phyloP scores from a whole-genome alignment of 495 filamentous ascomycete genomes.

The Podospora fimiseda region DNA sequence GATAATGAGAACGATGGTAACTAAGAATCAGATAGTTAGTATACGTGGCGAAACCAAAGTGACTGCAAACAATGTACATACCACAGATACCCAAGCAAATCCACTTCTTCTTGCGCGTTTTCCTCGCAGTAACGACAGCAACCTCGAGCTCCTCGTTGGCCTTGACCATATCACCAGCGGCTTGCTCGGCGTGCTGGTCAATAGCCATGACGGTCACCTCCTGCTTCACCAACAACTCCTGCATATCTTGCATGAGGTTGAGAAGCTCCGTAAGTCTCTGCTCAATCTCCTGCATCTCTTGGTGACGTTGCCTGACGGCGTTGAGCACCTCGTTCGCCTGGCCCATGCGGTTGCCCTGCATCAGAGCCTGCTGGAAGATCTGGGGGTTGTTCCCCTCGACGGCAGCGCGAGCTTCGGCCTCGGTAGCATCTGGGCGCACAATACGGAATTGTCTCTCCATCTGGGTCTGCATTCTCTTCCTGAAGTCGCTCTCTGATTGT shows the following conservation, averaged over 20 bases:
- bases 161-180: slow-evolving; percentile 67
- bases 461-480: slow-evolving; percentile 70
- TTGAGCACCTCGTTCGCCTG: slow-evolving; percentile 71
- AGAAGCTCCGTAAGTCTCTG: slow-evolving; percentile 76
- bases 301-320: slow-evolving; percentile 76
- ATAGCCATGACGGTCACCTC: slow-evolving; percentile 70
- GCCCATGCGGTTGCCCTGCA: slow-evolving; percentile 64
- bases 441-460: slow-evolving; percentile 86
- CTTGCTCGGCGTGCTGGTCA: slow-evolving; percentile 73
- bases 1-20: slow-evolving; percentile 46
- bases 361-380: slow-evolving; percentile 77
- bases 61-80: slow-evolving; percentile 44
- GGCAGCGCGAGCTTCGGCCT: slow-evolving; percentile 70
- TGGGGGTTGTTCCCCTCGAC: slow-evolving; percentile 61
- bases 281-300: slow-evolving; percentile 87
- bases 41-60: not conserved
- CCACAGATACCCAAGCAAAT: slow-evolving; percentile 76
- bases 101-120: slow-evolving; percentile 94
- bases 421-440: slow-evolving; percentile 75
- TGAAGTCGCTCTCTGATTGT: slow-evolving; percentile 65
- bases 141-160: slow-evolving; percentile 72
- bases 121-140: slow-evolving; percentile 73
- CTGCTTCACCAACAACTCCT: slow-evolving; percentile 74
- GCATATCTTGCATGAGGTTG: slow-evolving; percentile 75
- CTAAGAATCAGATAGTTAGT: slow-evolving; percentile 27